Conservation (phyloP, 1,139 yeast species). For the Candida sanyaensis region DNA sequence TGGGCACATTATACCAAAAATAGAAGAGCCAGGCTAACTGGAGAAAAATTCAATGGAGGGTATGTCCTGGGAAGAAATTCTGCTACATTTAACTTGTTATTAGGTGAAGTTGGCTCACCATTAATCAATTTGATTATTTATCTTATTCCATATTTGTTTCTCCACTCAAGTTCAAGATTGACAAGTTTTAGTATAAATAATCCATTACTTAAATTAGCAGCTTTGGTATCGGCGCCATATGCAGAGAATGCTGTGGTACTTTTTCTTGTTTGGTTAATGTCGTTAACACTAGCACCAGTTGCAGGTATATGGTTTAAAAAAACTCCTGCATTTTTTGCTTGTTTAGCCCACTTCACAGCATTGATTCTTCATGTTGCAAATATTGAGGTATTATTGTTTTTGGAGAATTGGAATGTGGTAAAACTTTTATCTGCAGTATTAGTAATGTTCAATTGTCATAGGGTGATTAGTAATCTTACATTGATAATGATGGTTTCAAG, state of each 20-base stretch:
- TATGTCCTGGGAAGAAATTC: slow-evolving; percentile 24
- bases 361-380: slow-evolving; percentile 53
- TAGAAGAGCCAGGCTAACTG: slow-evolving; percentile 64
- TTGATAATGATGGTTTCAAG: slow-evolving; percentile 54
- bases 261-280: slow-evolving; percentile 43
- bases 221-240: slow-evolving; percentile 58
- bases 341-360: slow-evolving; percentile 51
- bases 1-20: slow-evolving; percentile 62
- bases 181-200: slow-evolving; percentile 45
- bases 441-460: slow-evolving; percentile 57
- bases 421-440: slow-evolving; percentile 60
- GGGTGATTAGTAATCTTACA: slow-evolving; percentile 34
- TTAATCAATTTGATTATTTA: slow-evolving; percentile 40
- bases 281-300: slow-evolving; percentile 51
- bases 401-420: slow-evolving; percentile 65
- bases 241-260: slow-evolving; percentile 46
- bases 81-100: slow-evolving; percentile 42
- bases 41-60: slow-evolving; percentile 47
- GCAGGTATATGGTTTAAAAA: slow-evolving; percentile 36
- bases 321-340: slow-evolving; percentile 46
- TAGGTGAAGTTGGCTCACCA: slow-evolving; percentile 57
- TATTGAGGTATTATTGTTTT: slow-evolving; percentile 61
- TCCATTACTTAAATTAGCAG: slow-evolving; percentile 51
- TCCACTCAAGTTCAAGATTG: slow-evolving; percentile 65
- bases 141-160: slow-evolving; percentile 64